These are phyloP conservation scores for Strobilomyces confusus DNA, from an alignment of 768 basidiomycete genomes.

Conservation along the genomic window DNA sequence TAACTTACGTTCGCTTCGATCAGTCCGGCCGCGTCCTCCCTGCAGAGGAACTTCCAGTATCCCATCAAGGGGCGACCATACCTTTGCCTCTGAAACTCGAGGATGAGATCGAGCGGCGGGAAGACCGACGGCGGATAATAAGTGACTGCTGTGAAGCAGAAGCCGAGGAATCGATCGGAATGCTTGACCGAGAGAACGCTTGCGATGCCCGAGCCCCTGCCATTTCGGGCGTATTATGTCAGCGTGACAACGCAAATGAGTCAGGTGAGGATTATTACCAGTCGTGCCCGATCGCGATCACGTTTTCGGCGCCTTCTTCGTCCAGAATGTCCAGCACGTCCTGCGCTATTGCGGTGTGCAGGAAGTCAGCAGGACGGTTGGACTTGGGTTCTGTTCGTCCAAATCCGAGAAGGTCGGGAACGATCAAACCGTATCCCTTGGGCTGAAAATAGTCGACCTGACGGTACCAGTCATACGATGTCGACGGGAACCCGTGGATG, in stretches of 20 bases:
- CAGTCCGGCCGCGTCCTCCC: slow-evolving; percentile 28
- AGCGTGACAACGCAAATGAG: background rate
- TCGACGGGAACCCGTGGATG: slow-evolving; percentile 44
- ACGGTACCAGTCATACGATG: slow-evolving; percentile 40
- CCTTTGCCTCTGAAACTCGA: slow-evolving; percentile 24
- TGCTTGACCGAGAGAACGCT: slow-evolving; percentile 37
- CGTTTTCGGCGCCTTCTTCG: slow-evolving; percentile 29
- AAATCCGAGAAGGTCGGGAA: slow-evolving; percentile 46
- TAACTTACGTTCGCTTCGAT: slow-evolving; percentile 35
- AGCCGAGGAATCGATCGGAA: slow-evolving; percentile 39
- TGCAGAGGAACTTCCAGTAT: slow-evolving; percentile 39
- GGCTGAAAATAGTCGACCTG: slow-evolving; percentile 37
- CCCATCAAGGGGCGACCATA: slow-evolving; percentile 38
- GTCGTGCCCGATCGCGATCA: slow-evolving; percentile 39
- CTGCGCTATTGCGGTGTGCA: slow-evolving; percentile 22
- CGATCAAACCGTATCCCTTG: slow-evolving; percentile 41
- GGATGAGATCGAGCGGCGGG: slow-evolving; percentile 25
- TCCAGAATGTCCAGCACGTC: slow-evolving; percentile 40
- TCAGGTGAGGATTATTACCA: slow-evolving; percentile 28
- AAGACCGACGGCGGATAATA: slow-evolving; percentile 29
- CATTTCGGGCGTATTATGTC: background rate
- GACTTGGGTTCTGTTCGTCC: slow-evolving; percentile 44
- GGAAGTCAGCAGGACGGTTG: slow-evolving; percentile 25
- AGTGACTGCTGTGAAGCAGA: slow-evolving; percentile 34
- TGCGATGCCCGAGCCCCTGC: slow-evolving; percentile 35